Evolutionary conservation across 176 grass and related monocot species (phyloP), one percentile per base, ranked within the genome.

Genomic region (Lolium rigidum): DNA sequence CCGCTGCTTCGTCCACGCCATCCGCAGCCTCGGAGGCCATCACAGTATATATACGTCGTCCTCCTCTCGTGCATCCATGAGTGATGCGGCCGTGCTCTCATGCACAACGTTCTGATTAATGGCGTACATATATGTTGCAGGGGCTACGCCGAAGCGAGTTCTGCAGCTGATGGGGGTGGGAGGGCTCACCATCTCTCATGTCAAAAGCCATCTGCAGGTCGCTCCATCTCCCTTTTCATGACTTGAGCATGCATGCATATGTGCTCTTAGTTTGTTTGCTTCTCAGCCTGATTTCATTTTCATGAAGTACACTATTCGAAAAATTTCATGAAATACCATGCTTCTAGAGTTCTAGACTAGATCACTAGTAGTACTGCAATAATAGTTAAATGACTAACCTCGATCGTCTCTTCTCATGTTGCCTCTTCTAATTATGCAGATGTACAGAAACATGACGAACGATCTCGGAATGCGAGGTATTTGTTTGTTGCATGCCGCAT

Each of bases 381-480:
- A 10, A 2, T 47, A 9, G 2, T 47, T 47, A 47, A 47, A 31
- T 31, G 28, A 31, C 2, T 2, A 1, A 31, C 1, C 28, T 31
- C 1, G 2, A 31, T 31, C 2, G 2, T 31, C 28, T 25, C 21
- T 26, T 61, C 18, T 6, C 20, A 59, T 26, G 60, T 65, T 65
- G 62, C 62, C 5, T 65, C 5, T 56, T 56, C 17, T 7, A 56
- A 56, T 56, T 2, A 17, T 56, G 54, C 95, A 98, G 96, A 86
- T 98, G 96, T 98, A 95, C 85, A 95, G 96, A 62, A 94, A 92
- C 86, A 94, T 94, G 96, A 98, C 88, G 72, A 95, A 86, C 78
- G 96, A 94, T 78, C 70, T 87, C 50, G 88, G 86, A 86, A 94
- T 88, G 73, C 88, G 75, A 95, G 96, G 96, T 98, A 88, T 22